Base-by-base conservation (phyloP, 2,329 filamentous ascomycete species). In the Sclerotinia spermophila region DNA sequence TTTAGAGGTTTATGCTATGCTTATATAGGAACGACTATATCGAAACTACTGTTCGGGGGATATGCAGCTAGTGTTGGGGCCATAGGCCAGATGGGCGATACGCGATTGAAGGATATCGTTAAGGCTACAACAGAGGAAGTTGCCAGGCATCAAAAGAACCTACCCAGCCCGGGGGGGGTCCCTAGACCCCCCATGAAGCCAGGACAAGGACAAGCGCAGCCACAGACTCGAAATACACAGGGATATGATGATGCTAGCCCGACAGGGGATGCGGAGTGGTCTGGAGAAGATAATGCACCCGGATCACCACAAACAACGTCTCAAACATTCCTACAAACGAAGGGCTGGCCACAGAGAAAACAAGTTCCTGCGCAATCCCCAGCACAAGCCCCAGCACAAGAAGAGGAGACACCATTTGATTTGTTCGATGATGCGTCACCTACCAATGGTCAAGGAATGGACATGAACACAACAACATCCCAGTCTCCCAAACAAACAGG, bases 371-470 rank as follows among this genome's bases (percentile, higher is more conserved):
- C 42, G 3, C 61, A 62, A 35, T 19, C 56, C 42, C 56, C 71
- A 53, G 30, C 42, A 35, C 71, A 67, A n/a, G 27, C n/a, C 19
- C 68, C 72, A 15, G 42, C 60, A 17, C 44, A 69, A 51, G 69
- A 75, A 11, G 53, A 74, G 3, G 51, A 75, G 59, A 60, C 74
- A 35, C 58, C 74, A 1, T 77, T 77, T 24, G 74, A 74, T 66
- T 40, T 73, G n/a, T 79, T 76, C 38, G 76, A 77, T 70, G 75
- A 79, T 70, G 76, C 75, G 27, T 79, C 78, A 35, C 76, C 77
- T n/a, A 76, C 76, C 2, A 72, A 72, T 27, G 74, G 74, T 27
- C 73, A 73, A 44, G 74, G 72, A 4, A 70, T 75, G 30, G 44
- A 64, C 58, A 72, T 70, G 13, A 44, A 35, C 17, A 51, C 71